Evolutionary conservation across 768 basidiomycete genomes (phyloP).

Genomic region (Macrocybe gigantea): DNA sequence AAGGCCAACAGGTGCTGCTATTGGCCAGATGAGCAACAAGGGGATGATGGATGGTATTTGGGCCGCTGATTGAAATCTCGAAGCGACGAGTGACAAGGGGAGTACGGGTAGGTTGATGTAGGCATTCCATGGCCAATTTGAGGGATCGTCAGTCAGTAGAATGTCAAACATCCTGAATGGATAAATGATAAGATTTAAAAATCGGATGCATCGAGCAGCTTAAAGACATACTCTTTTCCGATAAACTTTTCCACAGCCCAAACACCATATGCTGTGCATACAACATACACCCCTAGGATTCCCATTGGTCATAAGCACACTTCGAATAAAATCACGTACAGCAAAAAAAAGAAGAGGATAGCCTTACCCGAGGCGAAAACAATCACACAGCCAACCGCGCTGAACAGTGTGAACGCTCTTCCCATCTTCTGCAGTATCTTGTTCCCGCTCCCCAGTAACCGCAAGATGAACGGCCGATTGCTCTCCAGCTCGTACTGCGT

Average conservation of each 20-base stretch:
- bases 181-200: not conserved
- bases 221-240: constrained; percentile 50
- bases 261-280: constrained; percentile 65
- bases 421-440: constrained; percentile 44
- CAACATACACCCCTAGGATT: constrained; percentile 30
- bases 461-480: constrained; percentile 47
- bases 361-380: constrained; percentile 59
- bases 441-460: constrained; percentile 47
- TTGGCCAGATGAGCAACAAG: constrained; percentile 43
- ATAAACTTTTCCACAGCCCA: constrained; percentile 67
- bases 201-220: not conserved
- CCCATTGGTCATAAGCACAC: not conserved
- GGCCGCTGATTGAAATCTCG: constrained; percentile 41
- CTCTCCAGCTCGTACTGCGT: constrained; percentile 63
- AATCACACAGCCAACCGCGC: constrained; percentile 42
- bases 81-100: constrained; percentile 60
- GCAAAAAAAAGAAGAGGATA: not conserved
- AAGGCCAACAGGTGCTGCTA: constrained; percentile 28
- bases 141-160: constrained; percentile 62
- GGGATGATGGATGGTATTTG: constrained; percentile 33
- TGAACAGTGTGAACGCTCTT: constrained; percentile 43
- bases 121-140: constrained; percentile 72
- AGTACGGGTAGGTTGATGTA: constrained; percentile 71
- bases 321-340: no score
- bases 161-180: constrained; percentile 50